Conservation (phyloP, 129 eudicot genomes). For the Flaveria ramosissima region DNA sequence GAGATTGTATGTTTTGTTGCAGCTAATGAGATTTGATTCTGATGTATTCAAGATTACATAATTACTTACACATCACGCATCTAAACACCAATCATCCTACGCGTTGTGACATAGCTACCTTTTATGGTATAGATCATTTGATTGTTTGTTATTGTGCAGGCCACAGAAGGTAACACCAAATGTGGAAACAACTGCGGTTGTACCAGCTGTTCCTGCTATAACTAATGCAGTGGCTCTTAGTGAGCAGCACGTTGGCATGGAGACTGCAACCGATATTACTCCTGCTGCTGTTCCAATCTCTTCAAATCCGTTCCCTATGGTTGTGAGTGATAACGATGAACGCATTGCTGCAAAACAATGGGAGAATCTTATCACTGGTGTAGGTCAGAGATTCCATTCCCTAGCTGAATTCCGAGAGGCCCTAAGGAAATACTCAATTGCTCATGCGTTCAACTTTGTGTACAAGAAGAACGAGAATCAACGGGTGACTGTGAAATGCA, state of each 20-base stretch:
- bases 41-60: neutral
- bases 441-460: slow-evolving; percentile 48
- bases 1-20: neutral
- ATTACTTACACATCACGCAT: neutral
- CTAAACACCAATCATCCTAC: too few relatives aligned
- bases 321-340: slow-evolving; percentile 26
- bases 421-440: slow-evolving; percentile 48
- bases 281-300: slow-evolving; percentile 36
- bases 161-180: slow-evolving; percentile 37
- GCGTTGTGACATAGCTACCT: neutral
- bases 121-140: neutral
- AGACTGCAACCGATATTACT: slow-evolving; percentile 24
- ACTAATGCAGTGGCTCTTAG: slow-evolving; percentile 25
- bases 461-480: slow-evolving; percentile 56
- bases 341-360: slow-evolving; percentile 47
- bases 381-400: slow-evolving; percentile 50
- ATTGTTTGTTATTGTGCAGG: slow-evolving; percentile 33
- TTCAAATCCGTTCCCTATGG: slow-evolving; percentile 34
- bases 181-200: slow-evolving; percentile 29
- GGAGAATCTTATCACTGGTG: slow-evolving; percentile 49
- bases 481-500: slow-evolving; percentile 53
- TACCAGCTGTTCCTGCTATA: slow-evolving; percentile 4
- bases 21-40: neutral
- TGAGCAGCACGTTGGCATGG: slow-evolving; percentile 33
- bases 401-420: slow-evolving; percentile 51